Evolutionary conservation across 805 yeast species (phyloP).

Genomic region (Lipomyces orientalis): DNA sequence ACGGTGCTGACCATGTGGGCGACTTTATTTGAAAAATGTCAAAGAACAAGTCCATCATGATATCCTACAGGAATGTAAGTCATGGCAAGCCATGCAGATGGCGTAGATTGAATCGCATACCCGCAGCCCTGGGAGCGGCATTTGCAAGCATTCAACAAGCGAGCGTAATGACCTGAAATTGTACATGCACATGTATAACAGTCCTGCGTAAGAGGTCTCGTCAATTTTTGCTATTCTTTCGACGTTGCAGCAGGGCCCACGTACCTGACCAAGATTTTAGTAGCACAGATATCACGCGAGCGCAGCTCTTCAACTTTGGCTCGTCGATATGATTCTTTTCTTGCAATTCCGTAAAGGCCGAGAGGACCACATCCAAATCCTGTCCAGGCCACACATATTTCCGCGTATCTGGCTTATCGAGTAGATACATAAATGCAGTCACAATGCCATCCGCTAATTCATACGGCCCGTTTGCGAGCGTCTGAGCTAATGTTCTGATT

Average conservation of each 20-base stretch:
- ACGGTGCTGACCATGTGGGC: slow-evolving; percentile 58
- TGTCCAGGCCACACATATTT: slow-evolving; percentile 61
- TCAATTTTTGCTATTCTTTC: background rate
- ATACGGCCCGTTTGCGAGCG: slow-evolving; percentile 60
- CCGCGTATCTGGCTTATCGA: slow-evolving; percentile 64
- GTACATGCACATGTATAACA: slow-evolving; percentile 65
- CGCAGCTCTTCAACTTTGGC: slow-evolving; percentile 63
- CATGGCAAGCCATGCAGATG: background rate
- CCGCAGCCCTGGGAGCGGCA: slow-evolving; percentile 57
- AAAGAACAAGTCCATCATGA: slow-evolving; percentile 71
- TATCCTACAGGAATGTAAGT: slow-evolving; percentile 51
- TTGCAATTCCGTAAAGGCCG: slow-evolving; percentile 73
- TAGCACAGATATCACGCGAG: slow-evolving; percentile 63
- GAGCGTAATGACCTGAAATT: slow-evolving; percentile 61
- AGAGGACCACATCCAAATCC: slow-evolving; percentile 65
- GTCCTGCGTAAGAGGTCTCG: slow-evolving; percentile 52
- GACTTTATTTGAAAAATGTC: slow-evolving; percentile 68
- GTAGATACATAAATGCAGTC: slow-evolving; percentile 57
- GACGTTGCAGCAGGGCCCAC: background rate
- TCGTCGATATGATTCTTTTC: slow-evolving; percentile 54
- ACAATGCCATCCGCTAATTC: slow-evolving; percentile 53
- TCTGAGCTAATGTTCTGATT: slow-evolving; percentile 52
- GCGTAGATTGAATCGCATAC: slow-evolving; percentile 7
- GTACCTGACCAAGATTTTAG: slow-evolving; percentile 62
- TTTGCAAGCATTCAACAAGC: slow-evolving; percentile 65